Evolutionary conservation across 345 rosid species (phyloP), one percentile per base, ranked within the genome.

Genomic region (Dimocarpus longan): DNA sequence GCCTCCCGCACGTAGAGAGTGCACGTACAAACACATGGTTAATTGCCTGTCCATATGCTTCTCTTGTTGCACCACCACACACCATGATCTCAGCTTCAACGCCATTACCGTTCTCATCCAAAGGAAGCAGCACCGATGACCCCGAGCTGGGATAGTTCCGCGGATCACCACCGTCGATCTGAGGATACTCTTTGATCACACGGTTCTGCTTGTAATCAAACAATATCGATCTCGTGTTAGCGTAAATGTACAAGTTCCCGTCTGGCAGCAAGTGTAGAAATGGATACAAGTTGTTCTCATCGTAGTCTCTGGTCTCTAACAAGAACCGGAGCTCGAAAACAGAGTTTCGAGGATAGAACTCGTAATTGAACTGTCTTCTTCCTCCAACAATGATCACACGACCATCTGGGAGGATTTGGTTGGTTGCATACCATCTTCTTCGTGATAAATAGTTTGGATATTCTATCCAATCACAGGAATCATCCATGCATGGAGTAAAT

Each of bases 81-180:
- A 95, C 86, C 90, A 95, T 71, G 70, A 95, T 76, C 80, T 95
- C 95, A 40, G 83, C 90, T 50, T 83, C 86, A 6, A 82, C 64
- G 8, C 8, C 39, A 9, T 19, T 6, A 10, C 46, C 70, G 59
- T 82, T 84, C 57, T 93, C 98, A 67, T 91, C 90, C 4, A 95
- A 43, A 18, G 98, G 95, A 37, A 95, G 86, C 76, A 95, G 48
- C 70, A 93, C 87, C 0, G 97, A 95, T 5, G 98, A 95, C 10
- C 98, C 98, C 16, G 94, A 71, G 84, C 97, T 92, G 6, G 98
- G 98, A 74, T 95, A 95, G 39, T 95, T 93, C 9, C 97, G 90
- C 1, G 95, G 94, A 71, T 87, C 90, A 4, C 81, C 85, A 5
- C 83, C 84, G 1, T 92, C 89, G 9, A 95, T 92, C 46, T 21